Evolutionary conservation across 1,284 basidiomycete genomes (phyloP), one percentile per base, ranked within the genome.

Genomic region (Wolfiporia cocos): DNA sequence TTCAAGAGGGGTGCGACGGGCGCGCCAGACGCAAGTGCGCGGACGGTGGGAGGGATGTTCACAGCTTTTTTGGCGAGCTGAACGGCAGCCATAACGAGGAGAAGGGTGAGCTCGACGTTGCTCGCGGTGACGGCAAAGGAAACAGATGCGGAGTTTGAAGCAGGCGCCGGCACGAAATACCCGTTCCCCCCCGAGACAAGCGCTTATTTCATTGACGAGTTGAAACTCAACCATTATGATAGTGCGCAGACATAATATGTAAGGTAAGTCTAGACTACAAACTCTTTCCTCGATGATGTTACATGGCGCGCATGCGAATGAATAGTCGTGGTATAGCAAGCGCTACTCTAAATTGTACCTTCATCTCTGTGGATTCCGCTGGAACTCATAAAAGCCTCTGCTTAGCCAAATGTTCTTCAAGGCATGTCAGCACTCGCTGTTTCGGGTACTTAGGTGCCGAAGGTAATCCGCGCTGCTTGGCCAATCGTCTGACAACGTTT

Each of bases 21-120:
- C 15, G 85, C 69, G 47, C 88, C 89, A 34, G 75, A 80, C 32
- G 91, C 74, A 49, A 88, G 76, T 7, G 78, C 71, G 61, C 86
- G 80, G 52, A 88, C 80, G 36, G 91, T 91, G 46, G 91, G 86
- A 33, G 87, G 68, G 57, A 95, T 71, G 67, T 82, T 92, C 62
- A 91, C 68, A 52, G 84, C 83, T 68, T 82, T 89, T 81, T 81
- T 86, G 54, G 77, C 70, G 66, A 73, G 77, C 61, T 80, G 74
- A 62, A 81, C 66, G 56, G 77, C 66, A 62, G 81, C 78, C 83
- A 86, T 84, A 57, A 60, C 54, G 59, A 29, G 49, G 41, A 42
- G 32, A 36, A 28, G 22, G 35, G 19, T 41, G 46, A 37, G 49
- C 50, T 55, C 46, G 46, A 47, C 56, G 52, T 51, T 49, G 57